Evolutionary conservation across 345 rosid genomes (phyloP).

Genomic region (Melaleuca quinquenervia): DNA sequence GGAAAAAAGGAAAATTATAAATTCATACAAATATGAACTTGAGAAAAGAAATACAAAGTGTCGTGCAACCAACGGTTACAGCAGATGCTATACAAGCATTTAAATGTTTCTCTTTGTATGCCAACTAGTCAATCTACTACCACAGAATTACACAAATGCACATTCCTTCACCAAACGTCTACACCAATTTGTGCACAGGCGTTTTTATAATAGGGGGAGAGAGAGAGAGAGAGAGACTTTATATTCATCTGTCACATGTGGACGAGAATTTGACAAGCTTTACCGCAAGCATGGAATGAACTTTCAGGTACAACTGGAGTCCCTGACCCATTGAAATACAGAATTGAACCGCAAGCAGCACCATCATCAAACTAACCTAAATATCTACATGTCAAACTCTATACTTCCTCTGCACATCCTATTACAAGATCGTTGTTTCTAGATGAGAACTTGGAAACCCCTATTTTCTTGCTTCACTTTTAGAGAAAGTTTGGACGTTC

Average conservation of each 20-base stretch:
- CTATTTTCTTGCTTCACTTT: not conserved
- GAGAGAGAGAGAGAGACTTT: not conserved
- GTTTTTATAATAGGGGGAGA: not conserved
- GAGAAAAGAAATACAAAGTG: not conserved
- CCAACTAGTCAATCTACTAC: not conserved
- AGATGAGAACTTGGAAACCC: not conserved
- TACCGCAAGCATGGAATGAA: not conserved
- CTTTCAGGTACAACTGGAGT: not conserved
- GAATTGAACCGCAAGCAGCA: not conserved
- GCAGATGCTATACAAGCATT: not conserved
- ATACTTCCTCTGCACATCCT: not conserved
- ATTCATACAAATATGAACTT: not conserved
- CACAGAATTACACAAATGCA: not conserved
- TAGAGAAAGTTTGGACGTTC: not conserved
- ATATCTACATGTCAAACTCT: not conserved
- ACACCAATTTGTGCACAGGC: not conserved
- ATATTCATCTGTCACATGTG: not conserved
- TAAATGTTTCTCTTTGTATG: not conserved
- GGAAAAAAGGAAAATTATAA: constrained; percentile 2
- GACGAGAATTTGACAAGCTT: not conserved
- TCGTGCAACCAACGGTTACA: not conserved
- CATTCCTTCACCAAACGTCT: not conserved
- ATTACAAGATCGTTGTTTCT: not conserved
- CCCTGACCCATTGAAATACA: not conserved
- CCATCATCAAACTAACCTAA: not conserved